Percentiles rank a stretch among this genome's conserved stretches.
These are phyloP conservation scores for Fagopyrum tataricum DNA, from an alignment of 148 eudicot species.

Conservation along the genomic window DNA sequence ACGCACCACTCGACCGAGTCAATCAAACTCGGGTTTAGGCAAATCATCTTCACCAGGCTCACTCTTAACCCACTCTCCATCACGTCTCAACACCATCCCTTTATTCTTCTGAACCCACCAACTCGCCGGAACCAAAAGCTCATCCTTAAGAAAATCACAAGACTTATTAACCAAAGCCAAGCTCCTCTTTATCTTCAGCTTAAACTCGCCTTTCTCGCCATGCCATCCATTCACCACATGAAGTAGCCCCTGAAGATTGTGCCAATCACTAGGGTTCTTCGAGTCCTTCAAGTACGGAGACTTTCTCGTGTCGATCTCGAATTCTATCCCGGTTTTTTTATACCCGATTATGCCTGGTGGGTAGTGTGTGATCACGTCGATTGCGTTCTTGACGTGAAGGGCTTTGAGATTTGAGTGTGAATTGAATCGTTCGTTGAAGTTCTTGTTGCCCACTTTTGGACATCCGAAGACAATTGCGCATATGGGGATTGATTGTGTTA, in stretches of 20 bases:
- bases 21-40: conserved; percentile 17
- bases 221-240: conserved; percentile 77
- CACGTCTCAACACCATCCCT: conserved; percentile 48
- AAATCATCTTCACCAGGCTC: conserved; percentile 24
- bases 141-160: conserved; percentile 59
- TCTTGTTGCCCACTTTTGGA: conserved; percentile 75
- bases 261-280: conserved; percentile 73
- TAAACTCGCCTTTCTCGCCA: conserved; percentile 44
- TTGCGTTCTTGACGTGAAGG: conserved; percentile 54
- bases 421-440: conserved; percentile 42
- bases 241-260: conserved; percentile 63
- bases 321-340: conserved; percentile 42
- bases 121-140: conserved; percentile 64
- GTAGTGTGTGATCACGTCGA: conserved; percentile 69
- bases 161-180: conserved; percentile 82
- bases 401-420: conserved; percentile 43
- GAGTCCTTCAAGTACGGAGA: conserved; percentile 62
- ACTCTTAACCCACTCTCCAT: conserved; percentile 65
- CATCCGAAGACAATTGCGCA: conserved; percentile 69
- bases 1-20: too few relatives aligned
- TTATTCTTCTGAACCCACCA: conserved; percentile 97
- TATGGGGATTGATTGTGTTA: conserved; percentile 46
- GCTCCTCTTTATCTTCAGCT: conserved; percentile 49
- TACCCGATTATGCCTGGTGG: conserved; percentile 57
- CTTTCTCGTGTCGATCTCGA: conserved; percentile 58